Evolutionary conservation across 768 basidiomycete genomes (phyloP).

Genomic region (Tricholoma sp.): DNA sequence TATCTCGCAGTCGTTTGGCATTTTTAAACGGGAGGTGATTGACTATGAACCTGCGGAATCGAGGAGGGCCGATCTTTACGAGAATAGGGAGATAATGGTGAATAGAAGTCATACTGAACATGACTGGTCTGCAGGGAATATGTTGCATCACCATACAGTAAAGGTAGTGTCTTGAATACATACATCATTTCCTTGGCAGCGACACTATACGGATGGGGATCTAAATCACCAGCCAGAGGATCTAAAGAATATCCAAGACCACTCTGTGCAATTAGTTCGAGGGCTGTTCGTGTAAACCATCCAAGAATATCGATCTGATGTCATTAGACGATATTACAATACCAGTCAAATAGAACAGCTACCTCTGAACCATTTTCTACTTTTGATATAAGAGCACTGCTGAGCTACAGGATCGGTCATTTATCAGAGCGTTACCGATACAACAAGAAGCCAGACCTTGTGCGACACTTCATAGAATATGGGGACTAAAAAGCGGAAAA

Average conservation of each 20-base stretch:
- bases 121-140: too few relatives aligned
- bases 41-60: constrained; percentile 16
- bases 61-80: neutral
- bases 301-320: constrained; percentile 17
- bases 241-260: constrained; percentile 29
- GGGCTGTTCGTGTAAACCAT: constrained; percentile 26
- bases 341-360: too few relatives aligned
- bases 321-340: too few relatives aligned
- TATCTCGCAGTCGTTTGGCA: constrained; percentile 21
- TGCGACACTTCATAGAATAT: constrained; percentile 14
- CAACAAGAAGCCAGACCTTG: constrained; percentile 6
- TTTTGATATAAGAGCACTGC: too few relatives aligned
- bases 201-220: constrained; percentile 21
- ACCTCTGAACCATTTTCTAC: too few relatives aligned
- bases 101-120: too few relatives aligned
- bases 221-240: constrained; percentile 18
- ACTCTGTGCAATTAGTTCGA: constrained; percentile 27
- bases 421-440: constrained; percentile 4
- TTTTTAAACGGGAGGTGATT: constrained; percentile 23
- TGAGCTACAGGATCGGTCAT: too few relatives aligned
- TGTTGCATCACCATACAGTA: too few relatives aligned
- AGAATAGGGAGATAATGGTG: too few relatives aligned
- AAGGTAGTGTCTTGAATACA: neutral
- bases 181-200: constrained; percentile 24
- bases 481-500: constrained; percentile 6